These are phyloP conservation scores for Fusarium sp. DNA, from an alignment of 2,329 filamentous ascomycete species.

Conservation along the genomic window DNA sequence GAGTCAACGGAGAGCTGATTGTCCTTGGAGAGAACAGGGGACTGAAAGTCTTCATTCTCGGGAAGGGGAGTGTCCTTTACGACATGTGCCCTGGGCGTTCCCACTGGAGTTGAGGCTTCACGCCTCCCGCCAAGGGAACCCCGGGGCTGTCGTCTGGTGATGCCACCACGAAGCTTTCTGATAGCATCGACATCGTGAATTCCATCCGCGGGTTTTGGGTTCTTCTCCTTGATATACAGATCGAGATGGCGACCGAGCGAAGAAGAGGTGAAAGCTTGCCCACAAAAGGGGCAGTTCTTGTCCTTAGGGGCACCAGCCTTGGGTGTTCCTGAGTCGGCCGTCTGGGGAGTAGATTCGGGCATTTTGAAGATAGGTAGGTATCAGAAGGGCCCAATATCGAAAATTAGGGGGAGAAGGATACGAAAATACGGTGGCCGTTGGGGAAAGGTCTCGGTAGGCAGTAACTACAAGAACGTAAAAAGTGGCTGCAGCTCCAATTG, in stretches of 20 bases:
- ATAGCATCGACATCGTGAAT: slow-evolving; percentile 93
- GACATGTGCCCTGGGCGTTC: slow-evolving; percentile 56
- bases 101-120: slow-evolving; percentile 68
- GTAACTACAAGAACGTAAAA: slow-evolving; percentile 29
- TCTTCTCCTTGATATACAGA: slow-evolving; percentile 92
- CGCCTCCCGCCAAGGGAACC: slow-evolving; percentile 66
- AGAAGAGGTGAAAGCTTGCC: slow-evolving; percentile 90
- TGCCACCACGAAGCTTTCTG: slow-evolving; percentile 79
- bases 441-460: slow-evolving; percentile 18
- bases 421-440: slow-evolving; percentile 13
- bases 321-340: slow-evolving; percentile 52
- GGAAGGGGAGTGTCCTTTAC: slow-evolving; percentile 52
- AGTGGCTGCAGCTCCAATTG: slow-evolving; percentile 39
- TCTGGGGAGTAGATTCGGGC: slow-evolving; percentile 46
- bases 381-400: slow-evolving; percentile 11
- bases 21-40: slow-evolving; percentile 54
- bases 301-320: slow-evolving; percentile 73
- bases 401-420: slow-evolving; percentile 13
- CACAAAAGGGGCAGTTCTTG: slow-evolving; percentile 87
- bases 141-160: slow-evolving; percentile 86
- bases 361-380: slow-evolving; percentile 37
- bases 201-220: slow-evolving; percentile 86
- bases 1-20: slow-evolving; percentile 55
- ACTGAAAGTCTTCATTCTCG: slow-evolving; percentile 51
- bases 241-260: slow-evolving; percentile 93